phyloP scores from a whole-genome alignment of 2,329 filamentous ascomycete genomes.

The Xylariaceae sp. region DNA sequence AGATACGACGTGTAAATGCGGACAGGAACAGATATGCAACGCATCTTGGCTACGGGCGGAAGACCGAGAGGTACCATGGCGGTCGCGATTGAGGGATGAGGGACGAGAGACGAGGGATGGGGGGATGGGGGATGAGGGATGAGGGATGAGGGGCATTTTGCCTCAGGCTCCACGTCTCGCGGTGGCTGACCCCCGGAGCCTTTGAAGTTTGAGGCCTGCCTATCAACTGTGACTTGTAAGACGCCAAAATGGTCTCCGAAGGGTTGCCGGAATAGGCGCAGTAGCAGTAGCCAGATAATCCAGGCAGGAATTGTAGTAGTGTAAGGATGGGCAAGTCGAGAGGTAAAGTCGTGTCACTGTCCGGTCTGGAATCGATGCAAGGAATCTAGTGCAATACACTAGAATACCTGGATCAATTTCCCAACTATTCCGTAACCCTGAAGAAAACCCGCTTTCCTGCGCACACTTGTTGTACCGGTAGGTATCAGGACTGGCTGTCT shows the following conservation, averaged over 20 bases:
- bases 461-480: neutral
- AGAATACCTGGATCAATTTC: neutral
- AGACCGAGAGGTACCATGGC: neutral
- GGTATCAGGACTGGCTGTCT: neutral
- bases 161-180: conserved; percentile 16
- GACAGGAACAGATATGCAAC: conserved; percentile 11
- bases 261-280: too few species aligned
- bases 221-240: too few species aligned
- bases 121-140: too few species aligned
- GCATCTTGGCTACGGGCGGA: too few species aligned
- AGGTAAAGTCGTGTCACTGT: neutral
- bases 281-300: too few species aligned
- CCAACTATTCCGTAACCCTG: neutral
- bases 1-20: conserved; percentile 11
- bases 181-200: conserved; percentile 10
- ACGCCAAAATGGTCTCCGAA: too few species aligned
- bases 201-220: too few species aligned
- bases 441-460: neutral
- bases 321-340: too few species aligned
- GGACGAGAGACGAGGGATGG: too few species aligned
- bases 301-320: too few species aligned
- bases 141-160: conserved; percentile 13
- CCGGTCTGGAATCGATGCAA: conserved; percentile 13
- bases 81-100: neutral
- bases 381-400: neutral